Evolutionary conservation across 2,329 filamentous ascomycete species (phyloP).

Genomic region (Purpureocillium takamizusanense): DNA sequence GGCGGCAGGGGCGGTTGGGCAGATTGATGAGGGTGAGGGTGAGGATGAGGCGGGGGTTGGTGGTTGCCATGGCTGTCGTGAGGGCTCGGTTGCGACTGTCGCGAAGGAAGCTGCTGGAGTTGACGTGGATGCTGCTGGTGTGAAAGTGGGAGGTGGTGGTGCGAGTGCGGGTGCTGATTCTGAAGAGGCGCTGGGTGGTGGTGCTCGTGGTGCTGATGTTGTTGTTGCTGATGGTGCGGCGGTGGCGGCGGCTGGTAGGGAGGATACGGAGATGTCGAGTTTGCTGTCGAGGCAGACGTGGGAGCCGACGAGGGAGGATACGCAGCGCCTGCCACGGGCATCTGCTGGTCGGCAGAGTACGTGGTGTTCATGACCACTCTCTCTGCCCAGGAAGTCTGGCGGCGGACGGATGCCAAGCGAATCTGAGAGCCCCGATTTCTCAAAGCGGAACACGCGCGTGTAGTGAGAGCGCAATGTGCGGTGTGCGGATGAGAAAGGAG

Average conservation of each 20-base stretch:
- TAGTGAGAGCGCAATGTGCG: no score
- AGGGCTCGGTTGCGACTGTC: slow-evolving; percentile 12
- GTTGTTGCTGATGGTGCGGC: slow-evolving; percentile 10
- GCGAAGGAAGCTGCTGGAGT: slow-evolving; percentile 2
- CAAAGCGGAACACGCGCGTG: no score
- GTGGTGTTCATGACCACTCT: slow-evolving; percentile 17
- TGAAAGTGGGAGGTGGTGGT: slow-evolving; percentile 6
- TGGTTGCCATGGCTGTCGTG: slow-evolving; percentile 1
- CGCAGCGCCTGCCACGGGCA: slow-evolving; percentile 15
- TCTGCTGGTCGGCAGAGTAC: slow-evolving; percentile 21
- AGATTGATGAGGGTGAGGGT: slow-evolving; percentile 13
- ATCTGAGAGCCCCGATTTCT: no score
- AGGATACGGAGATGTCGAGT: slow-evolving; percentile 7
- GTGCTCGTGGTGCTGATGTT: slow-evolving; percentile 12
- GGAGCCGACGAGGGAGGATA: slow-evolving; percentile 13
- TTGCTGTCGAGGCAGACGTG: slow-evolving; percentile 9
- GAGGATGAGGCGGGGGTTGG: slow-evolving; percentile 9
- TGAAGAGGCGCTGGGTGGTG: slow-evolving; percentile 3
- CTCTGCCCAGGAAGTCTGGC: not conserved
- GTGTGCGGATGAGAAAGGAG: no score
- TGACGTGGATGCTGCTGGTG: slow-evolving; percentile 1
- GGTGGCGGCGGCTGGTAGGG: slow-evolving; percentile 13
- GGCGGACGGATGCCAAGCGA: not conserved
- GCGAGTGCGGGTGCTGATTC: slow-evolving; percentile 1
- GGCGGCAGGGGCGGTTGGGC: slow-evolving; percentile 5